Percentiles rank a stretch among this genome's conserved stretches.
These are phyloP conservation scores for Phytophthora parvispora DNA, from an alignment of 352 stramenopile species.

Conservation along the genomic window DNA sequence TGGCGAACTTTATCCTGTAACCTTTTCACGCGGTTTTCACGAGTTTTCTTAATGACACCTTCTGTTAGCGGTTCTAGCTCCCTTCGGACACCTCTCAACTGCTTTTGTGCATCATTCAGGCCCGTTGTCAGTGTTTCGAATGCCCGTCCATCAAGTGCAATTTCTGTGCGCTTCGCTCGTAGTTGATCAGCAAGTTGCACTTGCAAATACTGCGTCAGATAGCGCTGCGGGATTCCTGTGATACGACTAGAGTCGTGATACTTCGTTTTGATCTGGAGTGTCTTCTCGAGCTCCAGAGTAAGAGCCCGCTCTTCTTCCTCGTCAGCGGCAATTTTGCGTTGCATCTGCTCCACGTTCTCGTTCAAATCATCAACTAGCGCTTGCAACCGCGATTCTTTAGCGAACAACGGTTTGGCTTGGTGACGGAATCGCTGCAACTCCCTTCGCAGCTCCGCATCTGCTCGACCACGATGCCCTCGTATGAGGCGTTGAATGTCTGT, in stretches of 20 bases:
- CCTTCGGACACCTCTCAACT: conserved; percentile 73
- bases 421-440: conserved; percentile 80
- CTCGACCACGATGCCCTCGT: conserved; percentile 84
- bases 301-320: conserved; percentile 70
- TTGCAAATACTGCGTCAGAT: conserved; percentile 94
- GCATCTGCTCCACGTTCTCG: conserved; percentile 55
- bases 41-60: conserved; percentile 85
- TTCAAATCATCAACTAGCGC: conserved; percentile 55
- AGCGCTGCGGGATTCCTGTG: conserved; percentile 91
- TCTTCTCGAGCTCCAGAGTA: conserved; percentile 82
- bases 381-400: conserved; percentile 58
- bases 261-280: conserved; percentile 87
- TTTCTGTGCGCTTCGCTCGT: conserved; percentile 71
- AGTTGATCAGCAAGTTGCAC: conserved; percentile 91
- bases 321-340: conserved; percentile 47
- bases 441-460: conserved; percentile 70
- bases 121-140: conserved; percentile 71
- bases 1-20: conserved; percentile 81
- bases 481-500: conserved; percentile 81
- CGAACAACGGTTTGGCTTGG: conserved; percentile 80
- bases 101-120: conserved; percentile 72
- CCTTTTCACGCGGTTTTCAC: conserved; percentile 63
- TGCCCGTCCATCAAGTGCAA: conserved; percentile 61
- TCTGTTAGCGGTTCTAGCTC: conserved; percentile 90
- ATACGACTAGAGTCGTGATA: conserved; percentile 89